Evolutionary conservation across 345 rosid genomes (phyloP).

Genomic region (Eucalyptus viminalis): DNA sequence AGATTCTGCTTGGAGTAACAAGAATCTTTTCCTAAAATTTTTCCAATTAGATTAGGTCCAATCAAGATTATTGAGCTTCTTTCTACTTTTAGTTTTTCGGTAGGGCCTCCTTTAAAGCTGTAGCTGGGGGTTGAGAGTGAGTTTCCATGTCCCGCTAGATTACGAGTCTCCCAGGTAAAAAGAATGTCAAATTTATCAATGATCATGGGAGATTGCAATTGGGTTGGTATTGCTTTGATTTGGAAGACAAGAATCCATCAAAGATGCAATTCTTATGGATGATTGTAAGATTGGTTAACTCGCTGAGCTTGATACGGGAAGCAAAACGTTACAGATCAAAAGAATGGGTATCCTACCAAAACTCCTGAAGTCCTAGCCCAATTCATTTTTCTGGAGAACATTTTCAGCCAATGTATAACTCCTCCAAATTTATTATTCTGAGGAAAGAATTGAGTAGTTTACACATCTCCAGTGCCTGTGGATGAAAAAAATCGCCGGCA

Average conservation of each 20-base stretch:
- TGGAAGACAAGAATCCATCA: neutral
- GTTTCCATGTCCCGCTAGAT: neutral
- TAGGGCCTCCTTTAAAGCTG: neutral
- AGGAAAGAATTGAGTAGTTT: slow-evolving; percentile 1
- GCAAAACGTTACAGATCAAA: neutral
- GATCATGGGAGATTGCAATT: neutral
- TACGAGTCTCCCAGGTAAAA: neutral
- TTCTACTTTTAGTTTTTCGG: neutral
- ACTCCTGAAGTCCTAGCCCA: neutral
- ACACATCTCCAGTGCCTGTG: slow-evolving; percentile 1
- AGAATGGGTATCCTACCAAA: neutral
- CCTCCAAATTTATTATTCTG: neutral
- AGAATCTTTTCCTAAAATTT: neutral
- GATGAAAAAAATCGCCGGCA: slow-evolving; percentile 9
- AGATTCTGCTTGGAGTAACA: neutral
- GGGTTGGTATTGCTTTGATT: neutral
- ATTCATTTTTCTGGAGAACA: neutral
- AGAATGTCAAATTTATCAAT: neutral
- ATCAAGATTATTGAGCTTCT: neutral
- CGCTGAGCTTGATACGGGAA: neutral
- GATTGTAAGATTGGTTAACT: neutral
- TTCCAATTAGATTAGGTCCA: neutral
- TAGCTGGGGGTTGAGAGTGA: neutral
- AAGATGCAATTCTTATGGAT: neutral
- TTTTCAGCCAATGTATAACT: neutral